Conservation (phyloP, 2,329 filamentous ascomycete species). For the Cytospora chrysosperma region DNA sequence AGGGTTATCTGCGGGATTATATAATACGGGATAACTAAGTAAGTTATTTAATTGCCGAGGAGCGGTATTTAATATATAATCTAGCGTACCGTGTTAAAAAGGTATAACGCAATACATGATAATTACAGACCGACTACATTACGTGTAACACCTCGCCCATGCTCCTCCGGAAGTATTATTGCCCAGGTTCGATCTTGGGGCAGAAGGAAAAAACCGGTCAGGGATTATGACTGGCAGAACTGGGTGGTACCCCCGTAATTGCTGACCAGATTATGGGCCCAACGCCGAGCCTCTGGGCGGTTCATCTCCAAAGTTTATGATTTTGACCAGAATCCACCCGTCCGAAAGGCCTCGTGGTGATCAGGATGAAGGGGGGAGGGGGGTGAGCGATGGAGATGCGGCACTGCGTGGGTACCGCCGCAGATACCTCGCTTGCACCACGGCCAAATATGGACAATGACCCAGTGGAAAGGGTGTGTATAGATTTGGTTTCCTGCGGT, state of each 20-base stretch:
- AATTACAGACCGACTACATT: no score
- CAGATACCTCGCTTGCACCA: constrained; percentile 1
- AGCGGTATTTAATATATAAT: no score
- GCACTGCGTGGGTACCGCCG: neutral
- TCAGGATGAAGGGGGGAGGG: neutral
- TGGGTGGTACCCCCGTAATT: neutral
- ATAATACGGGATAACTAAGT: no score
- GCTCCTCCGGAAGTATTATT: neutral
- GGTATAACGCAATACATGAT: no score
- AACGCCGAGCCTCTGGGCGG: neutral
- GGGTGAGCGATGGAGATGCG: neutral
- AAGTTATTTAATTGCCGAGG: no score
- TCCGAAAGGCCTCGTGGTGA: neutral
- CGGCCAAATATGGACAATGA: neutral
- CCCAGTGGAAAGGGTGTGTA: constrained; percentile 5
- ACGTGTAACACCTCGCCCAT: no score
- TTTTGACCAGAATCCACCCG: neutral
- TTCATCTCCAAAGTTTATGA: neutral
- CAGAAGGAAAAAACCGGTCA: neutral
- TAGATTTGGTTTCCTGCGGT: constrained; percentile 20
- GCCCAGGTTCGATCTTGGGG: neutral
- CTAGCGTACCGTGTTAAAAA: no score
- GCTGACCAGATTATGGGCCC: neutral
- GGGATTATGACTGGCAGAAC: neutral
- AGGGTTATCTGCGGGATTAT: no score